Conservation (phyloP, 2,329 filamentous ascomycete genomes). For the Claviceps citrina region DNA sequence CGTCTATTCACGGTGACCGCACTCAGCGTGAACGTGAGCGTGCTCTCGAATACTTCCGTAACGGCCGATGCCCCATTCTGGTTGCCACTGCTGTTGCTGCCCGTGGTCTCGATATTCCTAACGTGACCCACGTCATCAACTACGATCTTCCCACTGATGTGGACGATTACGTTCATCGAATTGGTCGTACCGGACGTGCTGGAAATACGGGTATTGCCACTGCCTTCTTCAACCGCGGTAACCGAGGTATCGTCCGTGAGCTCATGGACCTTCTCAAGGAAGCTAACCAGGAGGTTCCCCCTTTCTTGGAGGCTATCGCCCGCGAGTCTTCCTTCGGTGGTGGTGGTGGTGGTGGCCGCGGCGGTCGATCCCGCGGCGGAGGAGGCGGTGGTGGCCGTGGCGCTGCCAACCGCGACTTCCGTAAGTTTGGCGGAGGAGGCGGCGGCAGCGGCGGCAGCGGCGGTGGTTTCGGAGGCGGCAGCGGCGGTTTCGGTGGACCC, state of each 20-base stretch:
- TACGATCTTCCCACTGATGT: slow-evolving; percentile 98
- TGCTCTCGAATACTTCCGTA: slow-evolving; percentile 94
- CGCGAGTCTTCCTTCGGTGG: slow-evolving; percentile 81
- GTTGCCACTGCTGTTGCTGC: slow-evolving; percentile 95
- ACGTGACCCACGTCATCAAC: slow-evolving; percentile 95
- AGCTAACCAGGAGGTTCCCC: slow-evolving; percentile 89
- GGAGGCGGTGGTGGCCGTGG: slow-evolving; percentile 47
- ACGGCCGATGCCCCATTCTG: slow-evolving; percentile 84
- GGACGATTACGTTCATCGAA: slow-evolving; percentile 97
- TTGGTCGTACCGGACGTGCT: slow-evolving; percentile 98
- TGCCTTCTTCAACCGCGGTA: slow-evolving; percentile 99
- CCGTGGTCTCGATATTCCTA: slow-evolving; percentile 80
- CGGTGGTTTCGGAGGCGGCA: slow-evolving; percentile 25
- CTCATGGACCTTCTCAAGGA: slow-evolving; percentile 97
- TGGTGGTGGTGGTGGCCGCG: slow-evolving; percentile 31
- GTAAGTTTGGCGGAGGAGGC: slow-evolving; percentile 54
- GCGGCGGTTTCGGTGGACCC: slow-evolving; percentile 18
- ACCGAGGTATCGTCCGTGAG: slow-evolving; percentile 92
- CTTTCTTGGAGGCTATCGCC: slow-evolving; percentile 92
- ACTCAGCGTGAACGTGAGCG: slow-evolving; percentile 98
- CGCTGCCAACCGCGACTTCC: slow-evolving; percentile 71
- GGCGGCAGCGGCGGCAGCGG: slow-evolving; percentile 26
- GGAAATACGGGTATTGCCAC: slow-evolving; percentile 97
- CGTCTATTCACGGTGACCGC: slow-evolving; percentile 95
- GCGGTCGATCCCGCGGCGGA: slow-evolving; percentile 37